phyloP scores from a whole-genome alignment of 169 alveolate species.

The Cryptosporidium sp. region DNA sequence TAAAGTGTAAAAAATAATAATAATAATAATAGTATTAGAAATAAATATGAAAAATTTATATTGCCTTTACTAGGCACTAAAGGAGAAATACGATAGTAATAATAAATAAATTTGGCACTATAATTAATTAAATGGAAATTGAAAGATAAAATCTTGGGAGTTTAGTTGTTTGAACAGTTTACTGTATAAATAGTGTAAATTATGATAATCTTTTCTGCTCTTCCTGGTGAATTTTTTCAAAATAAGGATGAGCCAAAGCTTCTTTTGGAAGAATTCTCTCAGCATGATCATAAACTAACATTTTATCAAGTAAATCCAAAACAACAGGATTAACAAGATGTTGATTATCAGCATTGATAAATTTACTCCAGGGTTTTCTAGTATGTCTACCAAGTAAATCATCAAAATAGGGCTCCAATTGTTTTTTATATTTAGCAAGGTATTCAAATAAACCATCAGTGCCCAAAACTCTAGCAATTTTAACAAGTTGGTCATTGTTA shows the following conservation, averaged over 20 bases:
- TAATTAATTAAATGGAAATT: conserved; percentile 5
- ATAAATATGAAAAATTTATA: too few relatives aligned
- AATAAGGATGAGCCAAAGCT: conserved; percentile 98
- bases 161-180: not conserved
- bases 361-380: conserved; percentile 93
- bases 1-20: too few relatives aligned
- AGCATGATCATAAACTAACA: conserved; percentile 96
- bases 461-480: conserved; percentile 94
- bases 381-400: conserved; percentile 89
- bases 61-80: too few relatives aligned
- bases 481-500: conserved; percentile 97
- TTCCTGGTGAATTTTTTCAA: conserved; percentile 83
- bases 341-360: conserved; percentile 91
- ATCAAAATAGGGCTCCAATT: conserved; percentile 89
- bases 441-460: conserved; percentile 92
- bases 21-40: too few relatives aligned
- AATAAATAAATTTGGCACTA: not conserved
- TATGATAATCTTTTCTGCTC: conserved; percentile 66
- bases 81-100: not conserved
- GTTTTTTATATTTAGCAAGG: conserved; percentile 88
- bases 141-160: not conserved
- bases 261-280: conserved; percentile 97
- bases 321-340: conserved; percentile 92
- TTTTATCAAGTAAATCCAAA: conserved; percentile 93
- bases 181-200: not conserved